A percentile compares a stretch with the other conserved stretches of the same genome.
Evolutionary conservation across 768 basidiomycete genomes (phyloP).

Genomic region (Trametes maxima): DNA sequence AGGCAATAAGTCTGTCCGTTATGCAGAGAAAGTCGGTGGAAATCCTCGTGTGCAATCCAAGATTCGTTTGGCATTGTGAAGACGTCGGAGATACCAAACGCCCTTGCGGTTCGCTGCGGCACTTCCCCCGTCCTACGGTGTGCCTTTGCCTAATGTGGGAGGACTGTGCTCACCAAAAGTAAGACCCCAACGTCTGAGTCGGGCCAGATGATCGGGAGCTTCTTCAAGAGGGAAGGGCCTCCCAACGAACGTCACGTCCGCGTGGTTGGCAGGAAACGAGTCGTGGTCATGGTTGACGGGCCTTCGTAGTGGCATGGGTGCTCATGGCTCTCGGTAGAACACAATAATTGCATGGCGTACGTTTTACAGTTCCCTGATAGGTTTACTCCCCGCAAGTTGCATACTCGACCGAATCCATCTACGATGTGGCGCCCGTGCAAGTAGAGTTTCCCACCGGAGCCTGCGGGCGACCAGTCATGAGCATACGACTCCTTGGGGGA

Average conservation of each 20-base stretch:
- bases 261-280: slow-evolving; percentile 65
- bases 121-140: too few relatives aligned
- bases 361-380: slow-evolving; percentile 82
- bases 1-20: too few relatives aligned
- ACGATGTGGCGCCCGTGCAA: slow-evolving; percentile 80
- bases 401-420: slow-evolving; percentile 78
- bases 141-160: too few relatives aligned
- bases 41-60: too few relatives aligned
- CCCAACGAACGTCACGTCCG: slow-evolving; percentile 80
- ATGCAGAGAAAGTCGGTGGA: too few relatives aligned
- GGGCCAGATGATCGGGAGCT: slow-evolving; percentile 80
- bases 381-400: slow-evolving; percentile 83
- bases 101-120: too few relatives aligned
- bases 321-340: neutral
- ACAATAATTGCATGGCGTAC: slow-evolving; percentile 44
- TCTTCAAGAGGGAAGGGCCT: slow-evolving; percentile 90
- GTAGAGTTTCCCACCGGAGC: slow-evolving; percentile 57
- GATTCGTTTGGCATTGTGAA: too few relatives aligned
- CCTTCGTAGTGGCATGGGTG: slow-evolving; percentile 39
- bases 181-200: slow-evolving; percentile 85
- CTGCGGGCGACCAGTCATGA: slow-evolving; percentile 68
- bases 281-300: slow-evolving; percentile 70
- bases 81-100: too few relatives aligned
- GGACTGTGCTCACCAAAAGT: slow-evolving; percentile 71
- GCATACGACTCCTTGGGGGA: slow-evolving; percentile 46